Conservation (phyloP, 129 eudicot species). For the Silybum marianum region DNA sequence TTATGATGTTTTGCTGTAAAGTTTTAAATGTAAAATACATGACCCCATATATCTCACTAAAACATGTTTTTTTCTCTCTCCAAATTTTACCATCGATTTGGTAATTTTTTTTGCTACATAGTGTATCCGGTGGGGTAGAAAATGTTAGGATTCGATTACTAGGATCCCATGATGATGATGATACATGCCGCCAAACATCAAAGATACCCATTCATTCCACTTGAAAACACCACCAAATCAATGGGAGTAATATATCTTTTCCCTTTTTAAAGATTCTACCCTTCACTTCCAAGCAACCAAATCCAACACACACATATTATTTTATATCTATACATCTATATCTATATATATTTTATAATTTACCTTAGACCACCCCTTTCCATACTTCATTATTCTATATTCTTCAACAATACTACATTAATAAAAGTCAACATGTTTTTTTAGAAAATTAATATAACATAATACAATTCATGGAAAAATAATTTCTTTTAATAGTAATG, state of each 20-base stretch:
- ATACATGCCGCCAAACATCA: slow-evolving; percentile 29
- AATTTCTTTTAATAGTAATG: too few species aligned
- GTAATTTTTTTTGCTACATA: too few species aligned
- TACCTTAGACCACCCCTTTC: slow-evolving; percentile 4
- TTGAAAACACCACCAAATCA: slow-evolving; percentile 35
- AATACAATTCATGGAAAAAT: background rate
- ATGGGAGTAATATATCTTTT: slow-evolving; percentile 25
- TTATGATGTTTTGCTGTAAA: too few species aligned
- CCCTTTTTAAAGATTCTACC: slow-evolving; percentile 42
- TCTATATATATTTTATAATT: background rate
- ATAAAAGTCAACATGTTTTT: slow-evolving; percentile 14
- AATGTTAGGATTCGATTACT: background rate
- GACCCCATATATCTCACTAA: too few species aligned
- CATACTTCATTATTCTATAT: slow-evolving; percentile 8
- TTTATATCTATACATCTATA: background rate
- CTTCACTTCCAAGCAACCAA: slow-evolving; percentile 48
- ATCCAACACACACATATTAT: slow-evolving; percentile 22
- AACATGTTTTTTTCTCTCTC: too few species aligned
- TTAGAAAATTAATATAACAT: background rate
- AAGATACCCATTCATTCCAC: slow-evolving; percentile 42
- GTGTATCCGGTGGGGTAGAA: background rate
- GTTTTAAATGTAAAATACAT: too few species aligned
- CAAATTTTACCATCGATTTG: too few species aligned
- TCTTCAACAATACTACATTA: slow-evolving; percentile 18
- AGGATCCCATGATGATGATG: slow-evolving; percentile 25